Base-by-base conservation (phyloP, 2,329 filamentous ascomycete species). In the Calycina marina region DNA sequence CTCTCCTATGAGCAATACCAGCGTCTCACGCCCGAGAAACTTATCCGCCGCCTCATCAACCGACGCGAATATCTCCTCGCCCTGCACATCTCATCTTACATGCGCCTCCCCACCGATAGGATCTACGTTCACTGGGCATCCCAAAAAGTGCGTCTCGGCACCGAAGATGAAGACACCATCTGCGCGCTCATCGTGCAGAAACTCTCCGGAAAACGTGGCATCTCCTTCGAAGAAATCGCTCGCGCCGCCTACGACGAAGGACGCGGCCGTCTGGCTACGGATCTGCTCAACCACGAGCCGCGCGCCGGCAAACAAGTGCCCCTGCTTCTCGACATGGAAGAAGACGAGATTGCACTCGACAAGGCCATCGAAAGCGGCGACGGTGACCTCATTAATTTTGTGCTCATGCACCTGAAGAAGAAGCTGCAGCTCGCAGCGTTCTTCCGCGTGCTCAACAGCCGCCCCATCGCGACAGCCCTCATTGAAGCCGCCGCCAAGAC, bases 121-220 rank as follows among this genome's bases (percentile, higher is more conserved):
- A 93, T 98, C 37, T 93, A 94, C 48, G 84, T 93, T 1, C 86
- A 94, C 52, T 98, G 90, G 90, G 90, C 90, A 2, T 88, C 80
- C 12, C 78, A 90, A 51, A 98, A 96, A 54, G 88, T 96, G 4
- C 80, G 85, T 15, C 62, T 79, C 3, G 86, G 86, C 0, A 69
- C 74, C 0, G 85, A 85, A 41, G 78, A 93, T 39, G 90, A 96
- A 49, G 85, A 93, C 28, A 73, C 75, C 1, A 83, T 93, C 25
- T 94, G 86, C 55, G 71, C 73, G 18, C 65, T 86, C 31, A 83
- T 98, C 10, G 86, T 96, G 6, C 76, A 84, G 44, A 82, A 84
- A 47, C 67, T 98, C 1, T 72, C 79, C 1, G 85, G 82, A 20
- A 93, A 93, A 51, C 76, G 79, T 0, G 90, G 88, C 1, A 90